Base-by-base conservation (phyloP, 345 rosid genomes). In the Linum usitatissimum region DNA sequence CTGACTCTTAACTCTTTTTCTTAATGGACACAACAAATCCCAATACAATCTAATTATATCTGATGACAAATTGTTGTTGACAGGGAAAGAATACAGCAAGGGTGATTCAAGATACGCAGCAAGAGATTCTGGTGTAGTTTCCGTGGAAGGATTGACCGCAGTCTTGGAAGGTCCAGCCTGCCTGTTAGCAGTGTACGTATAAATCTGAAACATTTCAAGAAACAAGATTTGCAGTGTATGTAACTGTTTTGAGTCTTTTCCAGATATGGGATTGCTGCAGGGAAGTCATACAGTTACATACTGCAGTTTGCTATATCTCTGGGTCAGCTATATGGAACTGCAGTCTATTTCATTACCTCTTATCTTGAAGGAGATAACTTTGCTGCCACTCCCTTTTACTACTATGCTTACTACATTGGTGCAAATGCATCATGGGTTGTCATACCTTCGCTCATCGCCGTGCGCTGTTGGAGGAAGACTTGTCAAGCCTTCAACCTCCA, bases 11-110 rank as follows among this genome's bases (percentile, higher is more conserved):
- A 23, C 28, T 23, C 28, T 23, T 23, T 23, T 23, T 23, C 28
- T 23, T 2, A 23, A n/a, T n/a, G n/a, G n/a, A n/a, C n/a, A n/a
- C n/a, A n/a, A n/a, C n/a, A 23, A 23, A 23, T 23, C 28, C 28
- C 28, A 23, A 23, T 23, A 23, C 28, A 23, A 23, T 23, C 28
- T 23, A 23, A 23, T 23, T 23, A 23, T 23, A 23, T 23, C 28
- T 23, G 28, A 23, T 23, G 28, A 23, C 28, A 1, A 23, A 23
- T 0, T 23, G 28, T 23, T 34, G 38, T 30, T 70, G 59, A 15
- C 83, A 93, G 97, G 97, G 97, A 93, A 90, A 79, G 94, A 93
- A 64, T 92, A 92, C 68, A 87, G 97, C 77, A 92, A 92, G 87
- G 97, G 97, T 54, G 98, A 92, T 76, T 92, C 97, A 0, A 81